Evolutionary conservation across 768 basidiomycete species (phyloP).

Genomic region (Suillus lakei): DNA sequence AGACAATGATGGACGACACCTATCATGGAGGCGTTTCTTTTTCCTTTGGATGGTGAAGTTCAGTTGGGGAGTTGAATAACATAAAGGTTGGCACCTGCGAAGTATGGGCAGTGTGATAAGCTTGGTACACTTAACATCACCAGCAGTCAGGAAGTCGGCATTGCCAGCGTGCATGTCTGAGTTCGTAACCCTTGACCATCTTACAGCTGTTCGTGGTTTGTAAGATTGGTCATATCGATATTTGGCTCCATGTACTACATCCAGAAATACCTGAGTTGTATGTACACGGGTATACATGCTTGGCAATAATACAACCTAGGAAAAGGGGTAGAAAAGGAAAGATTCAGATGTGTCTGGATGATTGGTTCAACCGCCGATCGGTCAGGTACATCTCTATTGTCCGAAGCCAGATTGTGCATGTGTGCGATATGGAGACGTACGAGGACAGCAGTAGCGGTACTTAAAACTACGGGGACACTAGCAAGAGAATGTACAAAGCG

Average conservation of each 20-base stretch:
- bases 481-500: not conserved
- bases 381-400: not conserved
- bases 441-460: not conserved
- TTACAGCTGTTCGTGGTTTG: too few relatives aligned
- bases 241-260: not conserved
- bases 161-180: not conserved
- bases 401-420: constrained; percentile 1
- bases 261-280: not conserved
- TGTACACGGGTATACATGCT: not conserved
- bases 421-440: not conserved
- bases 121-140: too few relatives aligned
- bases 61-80: not conserved
- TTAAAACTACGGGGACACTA: not conserved
- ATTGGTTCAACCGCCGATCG: not conserved
- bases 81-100: not conserved
- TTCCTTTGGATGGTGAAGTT: not conserved
- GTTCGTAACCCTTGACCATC: too few relatives aligned
- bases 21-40: not conserved
- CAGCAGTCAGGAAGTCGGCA: not conserved
- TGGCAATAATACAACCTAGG: not conserved
- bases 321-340: not conserved
- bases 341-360: not conserved
- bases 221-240: too few relatives aligned
- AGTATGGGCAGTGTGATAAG: not conserved
- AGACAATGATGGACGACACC: not conserved